phyloP scores from a whole-genome alignment of 1,284 basidiomycete species.

The Papiliotrema nemorosa region DNA sequence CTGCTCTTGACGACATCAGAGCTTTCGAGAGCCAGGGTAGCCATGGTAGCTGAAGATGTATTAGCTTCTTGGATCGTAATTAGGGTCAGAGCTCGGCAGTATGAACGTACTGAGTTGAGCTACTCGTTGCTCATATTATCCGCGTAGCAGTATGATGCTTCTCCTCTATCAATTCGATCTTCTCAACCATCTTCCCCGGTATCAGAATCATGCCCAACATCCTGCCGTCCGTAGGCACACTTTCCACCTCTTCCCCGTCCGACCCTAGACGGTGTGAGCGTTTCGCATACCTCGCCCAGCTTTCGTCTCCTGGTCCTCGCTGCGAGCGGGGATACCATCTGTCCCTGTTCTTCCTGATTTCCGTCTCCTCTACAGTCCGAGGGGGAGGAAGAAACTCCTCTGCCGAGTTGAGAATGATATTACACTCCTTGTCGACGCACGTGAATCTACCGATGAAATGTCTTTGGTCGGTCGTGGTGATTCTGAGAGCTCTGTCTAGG shows the following conservation, averaged over 20 bases:
- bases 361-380: not conserved
- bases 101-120: too few species aligned
- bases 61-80: too few species aligned
- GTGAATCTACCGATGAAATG: conserved; percentile 5
- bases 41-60: too few species aligned
- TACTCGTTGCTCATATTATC: too few species aligned
- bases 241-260: not conserved
- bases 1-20: too few species aligned
- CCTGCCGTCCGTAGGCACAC: not conserved
- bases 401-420: conserved; percentile 1
- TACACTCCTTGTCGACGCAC: not conserved
- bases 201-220: conserved; percentile 4
- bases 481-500: not conserved
- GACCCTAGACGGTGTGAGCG: not conserved
- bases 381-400: conserved; percentile 5
- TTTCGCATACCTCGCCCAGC: not conserved
- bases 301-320: not conserved
- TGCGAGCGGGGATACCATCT: not conserved
- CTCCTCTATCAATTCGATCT: conserved; percentile 4
- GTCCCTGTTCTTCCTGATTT: not conserved
- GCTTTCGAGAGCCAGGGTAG: too few species aligned
- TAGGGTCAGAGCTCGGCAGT: too few species aligned
- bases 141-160: not conserved
- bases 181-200: not conserved
- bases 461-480: conserved; percentile 1